Conservation (phyloP, 805 yeast genomes). For the Candida broadrunensis region DNA sequence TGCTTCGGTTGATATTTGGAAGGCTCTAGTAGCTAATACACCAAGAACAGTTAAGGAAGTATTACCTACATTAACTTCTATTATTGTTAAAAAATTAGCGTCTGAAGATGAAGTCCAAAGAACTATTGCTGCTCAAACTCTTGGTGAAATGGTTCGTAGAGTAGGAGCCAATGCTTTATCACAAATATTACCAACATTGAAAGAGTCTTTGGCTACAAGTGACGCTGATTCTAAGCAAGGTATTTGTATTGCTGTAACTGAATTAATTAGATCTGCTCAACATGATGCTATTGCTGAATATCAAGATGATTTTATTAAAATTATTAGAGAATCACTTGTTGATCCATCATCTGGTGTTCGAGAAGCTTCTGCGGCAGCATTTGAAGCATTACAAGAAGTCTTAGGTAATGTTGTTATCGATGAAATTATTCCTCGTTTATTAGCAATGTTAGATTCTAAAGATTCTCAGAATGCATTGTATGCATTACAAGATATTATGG, state of each 20-base stretch:
- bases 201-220: constrained; percentile 53
- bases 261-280: constrained; percentile 74
- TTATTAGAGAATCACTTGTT: constrained; percentile 74
- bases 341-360: constrained; percentile 75
- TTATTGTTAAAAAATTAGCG: constrained; percentile 80
- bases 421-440: constrained; percentile 79
- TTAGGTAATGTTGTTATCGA: constrained; percentile 86
- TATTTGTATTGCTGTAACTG: constrained; percentile 89
- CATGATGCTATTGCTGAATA: constrained; percentile 58
- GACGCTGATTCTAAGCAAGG: constrained; percentile 93
- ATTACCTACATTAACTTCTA: constrained; percentile 73
- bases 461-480: constrained; percentile 73
- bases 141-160: constrained; percentile 92
- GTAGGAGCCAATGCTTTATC: constrained; percentile 87
- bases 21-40: constrained; percentile 91
- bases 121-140: constrained; percentile 85
- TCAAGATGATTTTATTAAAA: constrained; percentile 66
- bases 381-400: constrained; percentile 79
- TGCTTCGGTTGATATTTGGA: constrained; percentile 94
- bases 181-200: constrained; percentile 81
- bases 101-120: constrained; percentile 77
- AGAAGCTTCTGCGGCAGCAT: constrained; percentile 87
- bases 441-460: constrained; percentile 58
- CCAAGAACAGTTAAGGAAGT: constrained; percentile 93
- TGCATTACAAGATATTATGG: constrained; percentile 90